Conservation (phyloP, 2,329 filamentous ascomycete genomes). For the Teratosphaeria nubilosa region DNA sequence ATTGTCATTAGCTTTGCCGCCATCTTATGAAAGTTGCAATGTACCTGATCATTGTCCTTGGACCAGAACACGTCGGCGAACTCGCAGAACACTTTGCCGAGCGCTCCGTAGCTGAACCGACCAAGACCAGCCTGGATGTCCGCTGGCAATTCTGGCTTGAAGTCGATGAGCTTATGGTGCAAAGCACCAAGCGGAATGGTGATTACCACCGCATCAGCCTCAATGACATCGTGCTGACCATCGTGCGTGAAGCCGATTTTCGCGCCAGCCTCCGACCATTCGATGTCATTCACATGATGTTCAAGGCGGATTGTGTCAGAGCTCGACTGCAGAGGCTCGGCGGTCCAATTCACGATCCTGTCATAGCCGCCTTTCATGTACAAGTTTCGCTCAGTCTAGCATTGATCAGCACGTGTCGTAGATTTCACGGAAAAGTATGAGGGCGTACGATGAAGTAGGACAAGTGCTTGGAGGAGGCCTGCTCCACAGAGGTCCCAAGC, state of each 20-base stretch:
- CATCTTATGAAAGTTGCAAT: not conserved
- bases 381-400: constrained; percentile 31
- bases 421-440: not conserved
- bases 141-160: constrained; percentile 28
- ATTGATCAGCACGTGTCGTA: not conserved
- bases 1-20: not conserved
- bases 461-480: constrained; percentile 34
- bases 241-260: constrained; percentile 19
- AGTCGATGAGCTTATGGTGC: constrained; percentile 31
- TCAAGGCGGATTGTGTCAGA: constrained; percentile 29
- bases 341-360: constrained; percentile 33
- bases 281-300: constrained; percentile 29
- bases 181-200: constrained; percentile 32
- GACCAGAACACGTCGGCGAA: constrained; percentile 36
- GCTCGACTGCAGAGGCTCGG: constrained; percentile 26
- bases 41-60: constrained; percentile 34
- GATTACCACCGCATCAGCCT: constrained; percentile 31
- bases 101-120: constrained; percentile 32
- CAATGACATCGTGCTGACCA: constrained; percentile 16
- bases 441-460: constrained; percentile 29
- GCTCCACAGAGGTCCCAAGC: constrained; percentile 33
- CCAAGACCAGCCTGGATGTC: constrained; percentile 29
- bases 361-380: constrained; percentile 40
- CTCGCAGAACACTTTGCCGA: constrained; percentile 36
- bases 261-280: constrained; percentile 27